Base-by-base conservation (phyloP, 306 rosid genomes). In the Vigna unguiculata region DNA sequence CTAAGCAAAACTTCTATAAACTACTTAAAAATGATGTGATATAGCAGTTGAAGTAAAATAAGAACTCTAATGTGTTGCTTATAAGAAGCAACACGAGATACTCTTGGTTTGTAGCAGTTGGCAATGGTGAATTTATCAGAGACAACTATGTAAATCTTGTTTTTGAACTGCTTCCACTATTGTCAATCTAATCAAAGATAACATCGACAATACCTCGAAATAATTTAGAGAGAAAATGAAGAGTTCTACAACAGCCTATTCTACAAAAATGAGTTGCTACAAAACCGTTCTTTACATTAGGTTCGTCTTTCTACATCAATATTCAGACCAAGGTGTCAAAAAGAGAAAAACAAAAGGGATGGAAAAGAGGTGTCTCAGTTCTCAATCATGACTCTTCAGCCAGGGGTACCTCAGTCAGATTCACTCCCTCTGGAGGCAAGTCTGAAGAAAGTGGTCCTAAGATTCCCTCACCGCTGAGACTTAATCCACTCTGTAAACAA, bases 371-470 rank as follows among this genome's bases (percentile, higher is more conserved):
- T 41, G 40, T 40, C 45, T 30, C 67, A 3, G 46, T 36, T 65
- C 71, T 8, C 68, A 17, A 49, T 84, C 79, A 81, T 4, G 64
- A 61, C 19, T 80, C 89, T 45, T 78, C 88, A 22, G 95, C 88
- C 10, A 85, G 14, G 36, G 98, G 87, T 60, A 92, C 82, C 54
- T 86, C 91, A 75, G 84, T 85, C 75, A 92, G 81, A 80, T 92
- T 97, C 59, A 95, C 75, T 75, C 96, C 96, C 86, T 89, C 96
- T 17, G 81, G 78, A n/a, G 98, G 95, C 80, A 92, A 85, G 80
- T 92, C 97, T 34, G 92, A 82, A 63, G 83, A 38, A 62, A 86
- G 91, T 28, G 96, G 95, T 74, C 93, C 92, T 86, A 83, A 88
- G 78, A 90, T 92, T 21, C 97, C 97, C 0, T 92, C 96, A 22